phyloP scores from a whole-genome alignment of 768 basidiomycete species.

The Tricholoma sp. region DNA sequence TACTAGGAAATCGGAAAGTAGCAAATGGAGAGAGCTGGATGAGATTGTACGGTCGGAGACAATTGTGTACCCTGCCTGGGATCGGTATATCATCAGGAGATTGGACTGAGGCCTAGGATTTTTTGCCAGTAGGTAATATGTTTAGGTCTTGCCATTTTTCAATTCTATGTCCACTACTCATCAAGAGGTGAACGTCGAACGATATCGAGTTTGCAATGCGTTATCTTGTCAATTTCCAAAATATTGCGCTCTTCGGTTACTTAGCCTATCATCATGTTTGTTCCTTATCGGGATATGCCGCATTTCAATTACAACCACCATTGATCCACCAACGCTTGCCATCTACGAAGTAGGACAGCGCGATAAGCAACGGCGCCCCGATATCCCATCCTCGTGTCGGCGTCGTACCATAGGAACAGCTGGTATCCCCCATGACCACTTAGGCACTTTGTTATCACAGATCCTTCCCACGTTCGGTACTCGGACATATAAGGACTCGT shows the following conservation, averaged over 20 bases:
- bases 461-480: conserved; percentile 5
- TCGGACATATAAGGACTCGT: conserved; percentile 2
- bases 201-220: too few species aligned
- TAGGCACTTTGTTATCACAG: background rate
- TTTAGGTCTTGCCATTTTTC: too few species aligned
- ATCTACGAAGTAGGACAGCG: background rate
- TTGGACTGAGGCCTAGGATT: conserved; percentile 16
- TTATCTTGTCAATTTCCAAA: too few species aligned
- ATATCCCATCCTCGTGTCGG: background rate
- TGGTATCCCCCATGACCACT: conserved; percentile 1
- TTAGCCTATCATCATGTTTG: too few species aligned
- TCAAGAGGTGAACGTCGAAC: too few species aligned
- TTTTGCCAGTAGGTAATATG: too few species aligned
- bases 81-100: conserved; percentile 52
- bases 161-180: too few species aligned
- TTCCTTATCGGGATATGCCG: too few species aligned
- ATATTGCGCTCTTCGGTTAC: too few species aligned
- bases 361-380: background rate
- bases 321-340: too few species aligned
- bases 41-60: conserved; percentile 38
- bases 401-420: background rate
- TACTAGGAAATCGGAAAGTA: conserved; percentile 20
- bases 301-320: too few species aligned
- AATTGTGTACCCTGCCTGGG: conserved; percentile 58
- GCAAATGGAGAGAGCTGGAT: conserved; percentile 21